Base-by-base conservation (phyloP, 2,329 filamentous ascomycete species). In the Fusarium poae region DNA sequence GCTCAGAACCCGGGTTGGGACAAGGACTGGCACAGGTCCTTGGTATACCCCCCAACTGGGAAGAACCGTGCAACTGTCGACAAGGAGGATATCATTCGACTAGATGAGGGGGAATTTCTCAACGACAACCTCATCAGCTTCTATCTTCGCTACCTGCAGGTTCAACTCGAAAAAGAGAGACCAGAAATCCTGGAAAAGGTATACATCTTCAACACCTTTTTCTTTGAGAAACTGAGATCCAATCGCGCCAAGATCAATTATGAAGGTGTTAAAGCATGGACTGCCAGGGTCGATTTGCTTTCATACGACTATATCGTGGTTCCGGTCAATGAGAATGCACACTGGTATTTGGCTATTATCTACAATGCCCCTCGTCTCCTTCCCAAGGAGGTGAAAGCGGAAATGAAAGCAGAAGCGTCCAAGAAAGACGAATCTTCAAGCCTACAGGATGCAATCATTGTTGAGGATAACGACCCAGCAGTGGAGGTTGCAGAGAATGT, bases 271-370 rank as follows among this genome's bases (percentile, higher is more conserved):
- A 89, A 91, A 77, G 87, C 89, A 43, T 99, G 96, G 96, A 98
- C 96, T 1, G 85, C 91, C 34, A 93, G 90, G 71, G 85, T 95
- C 23, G 92, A 99, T 75, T 80, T 99, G 11, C 92, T 98, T 74
- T 86, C 85, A 8, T 94, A 92, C 72, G 93, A 97, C 76, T 97
- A 94, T 77, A 89, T 98, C 61, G 85, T 98, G 13, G 91, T 99
- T 9, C 96, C 96, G 0, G 93, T 99, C 77, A 97, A 97, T 73
- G 92, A 97, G 76, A 84, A 88, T 70, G 81, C 84, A 2, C 96
- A 99, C 78, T 99, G 97, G 96, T 98, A 96, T 79, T 83, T 98
- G 69, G 94, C 93, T 16, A 95, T 99, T 57, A 95, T 99, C 53
- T 97, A 93, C 85, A 97, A 99, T 74, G 85, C 95, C 4, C 86